Evolutionary conservation across 1,284 basidiomycete genomes (phyloP).

Genomic region (Irpex sp.): DNA sequence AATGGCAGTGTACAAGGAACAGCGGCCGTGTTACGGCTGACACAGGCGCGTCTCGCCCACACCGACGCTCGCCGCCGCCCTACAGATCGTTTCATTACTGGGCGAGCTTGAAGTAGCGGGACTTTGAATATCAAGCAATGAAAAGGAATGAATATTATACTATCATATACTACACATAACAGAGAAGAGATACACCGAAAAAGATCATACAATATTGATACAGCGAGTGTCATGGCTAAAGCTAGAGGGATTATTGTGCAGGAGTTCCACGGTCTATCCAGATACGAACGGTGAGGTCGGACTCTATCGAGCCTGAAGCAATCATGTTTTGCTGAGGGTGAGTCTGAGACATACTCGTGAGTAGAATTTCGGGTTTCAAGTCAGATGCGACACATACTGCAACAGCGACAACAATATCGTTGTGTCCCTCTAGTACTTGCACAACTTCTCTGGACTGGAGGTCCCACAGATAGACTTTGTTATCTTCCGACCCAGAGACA

Average conservation of each 20-base stretch:
- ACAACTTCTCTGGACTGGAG: constrained; percentile 83
- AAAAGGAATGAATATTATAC: background rate
- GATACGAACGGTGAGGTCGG: constrained; percentile 73
- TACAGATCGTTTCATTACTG: background rate
- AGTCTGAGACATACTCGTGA: constrained; percentile 42
- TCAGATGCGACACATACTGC: constrained; percentile 40
- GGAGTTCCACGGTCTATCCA: constrained; percentile 59
- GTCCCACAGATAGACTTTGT: constrained; percentile 90
- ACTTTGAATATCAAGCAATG: too few relatives aligned
- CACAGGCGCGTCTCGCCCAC: background rate
- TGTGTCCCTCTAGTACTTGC: constrained; percentile 75
- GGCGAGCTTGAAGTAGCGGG: background rate
- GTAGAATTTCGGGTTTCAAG: background rate
- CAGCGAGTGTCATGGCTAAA: background rate
- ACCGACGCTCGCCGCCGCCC: background rate
- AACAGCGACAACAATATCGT: constrained; percentile 73
- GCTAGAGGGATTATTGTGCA: constrained; percentile 10
- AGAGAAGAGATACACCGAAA: background rate
- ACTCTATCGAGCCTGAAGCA: constrained; percentile 79
- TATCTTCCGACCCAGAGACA: constrained; percentile 88
- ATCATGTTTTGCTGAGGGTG: constrained; percentile 83
- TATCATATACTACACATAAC: background rate
- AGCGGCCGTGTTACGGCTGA: background rate
- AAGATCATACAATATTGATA: background rate
- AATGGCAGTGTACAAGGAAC: background rate